Base-by-base conservation (phyloP, 495 filamentous ascomycete genomes). In the Lindgomyces ingoldianus region DNA sequence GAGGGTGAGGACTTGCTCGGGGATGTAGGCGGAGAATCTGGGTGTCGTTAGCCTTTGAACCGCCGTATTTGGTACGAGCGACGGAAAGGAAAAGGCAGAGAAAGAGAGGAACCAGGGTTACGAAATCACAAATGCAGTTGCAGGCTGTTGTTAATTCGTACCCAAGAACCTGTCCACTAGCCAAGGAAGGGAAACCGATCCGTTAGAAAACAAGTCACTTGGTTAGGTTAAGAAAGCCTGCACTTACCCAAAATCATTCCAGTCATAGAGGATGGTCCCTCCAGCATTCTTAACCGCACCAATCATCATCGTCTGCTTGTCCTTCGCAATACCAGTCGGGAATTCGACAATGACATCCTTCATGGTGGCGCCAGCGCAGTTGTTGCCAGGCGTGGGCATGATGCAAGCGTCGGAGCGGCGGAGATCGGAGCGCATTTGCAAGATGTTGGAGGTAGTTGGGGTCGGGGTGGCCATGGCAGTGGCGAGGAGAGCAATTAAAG, bases 281-380 rank as follows among this genome's bases (percentile, higher is more conserved):
- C 62, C 62, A 4, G 46, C 39, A 3, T 11, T 39, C 55, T 59
- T 59, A 3, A 24, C 48, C 22, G 56, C 62, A 21, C 19, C 29
- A 8, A 52, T 22, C 19, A 59, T 41, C 46, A 65, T 21, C 22
- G 22, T 24, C 14, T 27, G 21, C 46, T 42, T 6, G 2, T 60
- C 26, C 19, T 29, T 39, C 4, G 45, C 22, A 22, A 29, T 18
- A 18, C 24, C 24, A 3, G 42, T 65, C 12, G 10, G 16, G 22
- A 58, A 65, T 8, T 26, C 18, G 54, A 65, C 30, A 39, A 65
- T 65, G 56, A 65, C 62, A 29, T 65, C 62, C 25, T 44, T 58
- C 52, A 57, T 57, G 2, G n/a, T 1, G 9, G 27, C 27, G 22
- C 54, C 62, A 0, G 62, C 62, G 21, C 62, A 65, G 56, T 59